Evolutionary conservation across 1,139 yeast species (phyloP), one percentile per base, ranked within the genome.

Genomic region (Pichia sp.): DNA sequence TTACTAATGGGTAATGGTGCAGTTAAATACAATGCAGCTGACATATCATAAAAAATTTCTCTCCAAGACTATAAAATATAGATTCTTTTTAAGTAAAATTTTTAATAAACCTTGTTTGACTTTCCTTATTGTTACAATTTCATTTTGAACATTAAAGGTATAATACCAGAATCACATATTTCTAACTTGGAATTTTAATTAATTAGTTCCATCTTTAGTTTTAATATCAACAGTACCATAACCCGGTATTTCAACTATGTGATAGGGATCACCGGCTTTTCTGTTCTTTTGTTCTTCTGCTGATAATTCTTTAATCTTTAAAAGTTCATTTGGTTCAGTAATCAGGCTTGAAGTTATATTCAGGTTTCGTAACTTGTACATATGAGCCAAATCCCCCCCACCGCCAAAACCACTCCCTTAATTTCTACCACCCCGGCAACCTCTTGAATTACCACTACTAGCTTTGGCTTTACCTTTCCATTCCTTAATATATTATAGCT

Each of bases 121-220:
- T 29, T 49, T 56, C 25, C 40, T 55, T 36, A 55, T 58, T 5
- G 49, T 44, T 16, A 42, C 42, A 11, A 58, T 39, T 45, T 48
- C 56, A 3, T 43, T 39, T 37, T 58, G 60, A 42, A 58, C 56
- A 20, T 55, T 54, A 30, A 58, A 59, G 41, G 47, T 46, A 35
- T 58, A 58, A 15, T 51, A 48, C 49, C 53, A 57, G 18, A 55
- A 53, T 3, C 48, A 44, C 27, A 57, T 18, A 29, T 48, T 47
- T 1, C 47, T 26, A 18, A 58, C 51, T 36, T 56, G 50, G 25
- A 49, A 55, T 23, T 52, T 52, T 12, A 57, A 47, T 35, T 47
- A 53, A 26, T 58, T 58, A 8, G 59, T 54, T 26, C 61, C 61
- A 43, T 57, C 57, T 23, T 56, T 53, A n/a, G 55, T 53, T 23